Conservation (phyloP, 805 yeast genomes). For the Isabelozyma pseudorhagii region DNA sequence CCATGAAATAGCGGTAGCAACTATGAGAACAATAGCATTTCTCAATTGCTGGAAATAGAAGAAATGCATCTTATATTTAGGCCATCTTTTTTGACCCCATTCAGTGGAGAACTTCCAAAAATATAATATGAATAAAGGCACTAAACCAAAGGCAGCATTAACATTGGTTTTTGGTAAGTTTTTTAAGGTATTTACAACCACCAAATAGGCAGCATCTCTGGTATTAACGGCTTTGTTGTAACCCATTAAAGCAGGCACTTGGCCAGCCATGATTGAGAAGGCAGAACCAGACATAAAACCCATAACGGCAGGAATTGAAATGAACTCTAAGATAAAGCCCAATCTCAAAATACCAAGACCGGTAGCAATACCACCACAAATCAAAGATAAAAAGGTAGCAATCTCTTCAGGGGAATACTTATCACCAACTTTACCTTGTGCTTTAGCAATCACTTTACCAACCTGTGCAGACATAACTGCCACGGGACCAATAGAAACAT, state of each 20-base stretch:
- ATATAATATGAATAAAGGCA: constrained; percentile 69
- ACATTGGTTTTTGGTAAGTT: constrained; percentile 63
- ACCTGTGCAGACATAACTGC: constrained; percentile 93
- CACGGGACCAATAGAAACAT: constrained; percentile 94
- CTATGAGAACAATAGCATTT: constrained; percentile 75
- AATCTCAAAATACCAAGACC: constrained; percentile 80
- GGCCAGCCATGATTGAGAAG: constrained; percentile 75
- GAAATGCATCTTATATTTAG: constrained; percentile 51
- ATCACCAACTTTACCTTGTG: constrained; percentile 42
- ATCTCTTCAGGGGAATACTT: constrained; percentile 61
- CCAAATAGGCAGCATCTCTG: constrained; percentile 64
- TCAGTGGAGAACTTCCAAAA: constrained; percentile 65
- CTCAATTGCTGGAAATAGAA: constrained; percentile 77
- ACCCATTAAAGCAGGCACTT: constrained; percentile 85
- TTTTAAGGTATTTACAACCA: constrained; percentile 69
- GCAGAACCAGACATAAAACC: constrained; percentile 98
- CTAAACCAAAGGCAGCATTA: constrained; percentile 89
- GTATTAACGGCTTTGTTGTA: constrained; percentile 64
- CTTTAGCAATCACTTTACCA: constrained; percentile 69
- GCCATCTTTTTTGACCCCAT: constrained; percentile 60
- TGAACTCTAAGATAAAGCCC: constrained; percentile 85
- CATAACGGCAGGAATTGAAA: constrained; percentile 86
- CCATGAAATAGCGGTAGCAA: constrained; percentile 83
- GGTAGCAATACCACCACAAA: constrained; percentile 82
- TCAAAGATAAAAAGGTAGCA: constrained; percentile 74